Conservation (phyloP, 306 rosid species). For the Cucurbita moschata region DNA sequence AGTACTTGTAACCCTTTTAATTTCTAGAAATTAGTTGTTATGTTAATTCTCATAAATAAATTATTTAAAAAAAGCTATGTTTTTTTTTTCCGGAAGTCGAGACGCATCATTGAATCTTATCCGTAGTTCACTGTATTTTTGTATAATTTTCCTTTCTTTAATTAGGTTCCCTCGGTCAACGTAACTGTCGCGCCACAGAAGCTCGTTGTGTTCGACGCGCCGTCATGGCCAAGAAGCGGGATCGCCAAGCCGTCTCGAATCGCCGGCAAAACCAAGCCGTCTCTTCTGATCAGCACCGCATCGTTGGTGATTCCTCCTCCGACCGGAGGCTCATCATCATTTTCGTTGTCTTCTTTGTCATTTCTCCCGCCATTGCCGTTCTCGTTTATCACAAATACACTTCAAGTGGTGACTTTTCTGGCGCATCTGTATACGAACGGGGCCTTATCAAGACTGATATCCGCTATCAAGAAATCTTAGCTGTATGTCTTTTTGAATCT, state of each 20-base stretch:
- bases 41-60: too few relatives aligned
- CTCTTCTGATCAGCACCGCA: constrained; percentile 4
- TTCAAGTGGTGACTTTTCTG: constrained; percentile 1
- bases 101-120: too few relatives aligned
- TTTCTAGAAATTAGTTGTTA: too few relatives aligned
- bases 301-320: constrained; percentile 16
- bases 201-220: neutral
- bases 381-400: constrained; percentile 25
- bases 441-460: constrained; percentile 32
- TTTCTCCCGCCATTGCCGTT: constrained; percentile 30
- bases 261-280: constrained; percentile 25
- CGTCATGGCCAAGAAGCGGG: constrained; percentile 64
- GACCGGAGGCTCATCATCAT: constrained; percentile 19
- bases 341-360: constrained; percentile 40
- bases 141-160: too few relatives aligned
- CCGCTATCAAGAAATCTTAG: constrained; percentile 43
- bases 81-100: too few relatives aligned
- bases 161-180: neutral
- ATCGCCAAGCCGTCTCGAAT: constrained; percentile 29
- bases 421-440: constrained; percentile 19
- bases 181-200: neutral
- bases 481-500: constrained; percentile 14
- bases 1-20: too few relatives aligned
- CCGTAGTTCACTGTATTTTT: too few relatives aligned
- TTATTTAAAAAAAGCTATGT: too few relatives aligned